Conservation (phyloP, 2,329 filamentous ascomycete genomes). For the Penicillium crustosum region DNA sequence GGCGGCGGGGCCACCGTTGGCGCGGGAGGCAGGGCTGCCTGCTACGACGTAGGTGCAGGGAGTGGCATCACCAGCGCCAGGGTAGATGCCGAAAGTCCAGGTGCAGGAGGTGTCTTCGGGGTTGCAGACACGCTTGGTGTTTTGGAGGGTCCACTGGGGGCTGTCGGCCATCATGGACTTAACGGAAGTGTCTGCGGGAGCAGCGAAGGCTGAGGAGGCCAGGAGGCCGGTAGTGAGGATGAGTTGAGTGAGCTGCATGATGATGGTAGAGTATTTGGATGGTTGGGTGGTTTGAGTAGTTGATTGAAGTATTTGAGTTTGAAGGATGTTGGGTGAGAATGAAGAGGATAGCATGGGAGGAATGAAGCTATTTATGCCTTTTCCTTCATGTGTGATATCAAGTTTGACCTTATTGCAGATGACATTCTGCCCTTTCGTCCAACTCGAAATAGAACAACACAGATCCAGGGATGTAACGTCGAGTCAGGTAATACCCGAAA, state of each 20-base stretch:
- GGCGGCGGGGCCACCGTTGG: conserved; percentile 42
- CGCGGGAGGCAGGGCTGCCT: conserved; percentile 36
- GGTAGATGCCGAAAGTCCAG: conserved; percentile 49
- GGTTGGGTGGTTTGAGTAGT: conserved; percentile 1
- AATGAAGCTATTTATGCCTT: conserved; percentile 2
- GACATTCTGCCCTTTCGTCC: neutral
- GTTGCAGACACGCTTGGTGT: conserved; percentile 46
- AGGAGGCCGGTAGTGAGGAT: conserved; percentile 36
- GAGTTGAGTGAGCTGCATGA: conserved; percentile 48
- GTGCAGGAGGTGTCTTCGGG: conserved; percentile 42
- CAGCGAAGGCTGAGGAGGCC: conserved; percentile 38
- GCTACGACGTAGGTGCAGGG: conserved; percentile 44
- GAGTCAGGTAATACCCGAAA: neutral
- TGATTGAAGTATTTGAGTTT: neutral
- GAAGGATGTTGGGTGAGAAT: conserved; percentile 2
- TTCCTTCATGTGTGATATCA: neutral
- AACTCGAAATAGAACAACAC: conserved; percentile 6
- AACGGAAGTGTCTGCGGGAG: conserved; percentile 32
- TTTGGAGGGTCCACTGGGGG: conserved; percentile 47
- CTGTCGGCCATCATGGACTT: conserved; percentile 44
- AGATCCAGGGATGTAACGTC: conserved; percentile 1
- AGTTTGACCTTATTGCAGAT: neutral
- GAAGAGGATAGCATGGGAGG: neutral
- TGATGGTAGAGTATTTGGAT: conserved; percentile 21
- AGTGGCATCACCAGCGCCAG: conserved; percentile 28